Evolutionary conservation across 1,284 basidiomycete genomes (phyloP), one percentile per base, ranked within the genome.

Genomic region (Retiboletus fuscus): DNA sequence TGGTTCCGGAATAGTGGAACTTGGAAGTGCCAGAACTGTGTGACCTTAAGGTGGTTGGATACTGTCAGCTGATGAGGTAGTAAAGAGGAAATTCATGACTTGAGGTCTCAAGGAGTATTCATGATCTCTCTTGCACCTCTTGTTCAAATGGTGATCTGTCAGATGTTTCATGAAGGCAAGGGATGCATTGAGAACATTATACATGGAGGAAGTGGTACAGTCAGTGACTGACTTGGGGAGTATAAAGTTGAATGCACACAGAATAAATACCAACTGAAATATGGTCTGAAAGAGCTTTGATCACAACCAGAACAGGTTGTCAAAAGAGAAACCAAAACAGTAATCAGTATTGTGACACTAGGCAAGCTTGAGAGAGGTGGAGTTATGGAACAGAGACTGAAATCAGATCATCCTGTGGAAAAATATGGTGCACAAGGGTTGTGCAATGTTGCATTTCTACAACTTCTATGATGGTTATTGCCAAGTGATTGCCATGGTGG

Each of bases 41-140:
- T n/a, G n/a, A n/a, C n/a, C n/a, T n/a, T n/a, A n/a, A n/a, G n/a
- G n/a, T n/a, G n/a, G n/a, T n/a, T n/a, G n/a, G n/a, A n/a, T n/a
- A n/a, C n/a, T n/a, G n/a, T n/a, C n/a, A n/a, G n/a, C n/a, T n/a
- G n/a, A n/a, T n/a, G n/a, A n/a, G 47, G 84, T 72, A 47, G 82
- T 80, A 24, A 83, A 82, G 77, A 88, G 87, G 75, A 88, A 84
- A 72, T 88, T 81, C 90, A 91, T 90, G 72, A 84, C 81, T 77
- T 55, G 72, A 72, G 78, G 75, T 63, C 75, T 74, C 67, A 76
- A 72, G 65, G 73, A 72, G 75, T 77, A 70, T 61, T 74, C 69
- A 69, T 71, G 67, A 79, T 83, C 76, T 82, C 82, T 85, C 82
- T 85, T 89, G 77, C 81, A 84, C 82, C 81, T 86, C 82, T 86